Evolutionary conservation across 2,329 filamentous ascomycete species (phyloP), one percentile per base, ranked within the genome.

Genomic region (Fusarium proliferatum): DNA sequence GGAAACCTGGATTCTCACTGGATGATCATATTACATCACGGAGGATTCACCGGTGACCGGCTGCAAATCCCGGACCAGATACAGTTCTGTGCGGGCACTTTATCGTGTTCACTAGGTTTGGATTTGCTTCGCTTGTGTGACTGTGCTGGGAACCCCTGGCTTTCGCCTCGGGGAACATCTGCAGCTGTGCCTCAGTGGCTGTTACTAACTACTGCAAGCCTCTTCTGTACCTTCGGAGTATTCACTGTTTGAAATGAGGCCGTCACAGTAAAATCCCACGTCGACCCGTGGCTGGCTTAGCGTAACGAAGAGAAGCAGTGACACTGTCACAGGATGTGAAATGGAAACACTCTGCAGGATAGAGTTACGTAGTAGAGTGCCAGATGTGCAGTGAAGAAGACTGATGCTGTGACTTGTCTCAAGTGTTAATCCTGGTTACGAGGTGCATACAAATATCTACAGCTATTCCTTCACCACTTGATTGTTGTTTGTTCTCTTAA

Each of bases 391-490:
- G 49, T 43, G 43, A 41, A 48, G 30, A 34, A 21, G 7, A 60
- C 5, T 17, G 21, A 58, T 26, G 23, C 36, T 53, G 41, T 60
- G 60, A 48, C 41, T 48, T 33, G 63, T 61, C 63, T 68, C 55
- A 61, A 48, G 19, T 15, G 9, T 13, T 34, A 12, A 67, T 38
- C 55, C 48, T 21, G 36, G 63, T 49, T 43, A 15, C 17, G 26
- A 21, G 11, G 13, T 38, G 23, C 26, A 55, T 68, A 53, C 46
- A 68, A 67, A 67, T 68, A 67, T 68, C 46, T 67, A 61, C 12
- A 61, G 33, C n/a, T 7, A 9, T 17, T 51, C 61, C 45, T 49
- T 49, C n/a, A 9, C 21, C 1, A n/a, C 21, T 19, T 3, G 8
- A 10, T 8, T 28, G 2, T 8, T 17, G 21, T 6, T 6, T n/a